A percentile compares a stretch with the other conserved stretches of the same genome.
Conservation (phyloP, 495 filamentous ascomycete species). For the Penicillium robsamsonii region DNA sequence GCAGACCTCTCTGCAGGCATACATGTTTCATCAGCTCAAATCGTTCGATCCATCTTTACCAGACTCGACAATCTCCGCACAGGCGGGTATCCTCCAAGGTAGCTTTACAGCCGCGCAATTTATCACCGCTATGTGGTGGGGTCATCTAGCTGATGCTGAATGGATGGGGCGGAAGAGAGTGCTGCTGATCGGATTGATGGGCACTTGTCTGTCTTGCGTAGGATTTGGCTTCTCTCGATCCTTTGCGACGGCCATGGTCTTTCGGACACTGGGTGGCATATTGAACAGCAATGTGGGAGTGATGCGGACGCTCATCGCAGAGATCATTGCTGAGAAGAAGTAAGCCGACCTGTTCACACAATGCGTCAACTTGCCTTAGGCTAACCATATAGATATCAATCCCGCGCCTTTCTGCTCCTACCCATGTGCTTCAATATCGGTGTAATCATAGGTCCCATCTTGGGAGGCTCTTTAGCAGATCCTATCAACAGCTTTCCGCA, state of each 20-base stretch:
- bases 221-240: constrained; percentile 77
- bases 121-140: constrained; percentile 77
- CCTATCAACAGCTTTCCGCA: constrained; percentile 62
- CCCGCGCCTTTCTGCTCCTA: constrained; percentile 73
- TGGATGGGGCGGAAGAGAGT: constrained; percentile 73
- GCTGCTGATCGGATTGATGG: constrained; percentile 69
- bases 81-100: constrained; percentile 73
- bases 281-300: constrained; percentile 83
- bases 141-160: constrained; percentile 66
- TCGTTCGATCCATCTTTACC: constrained; percentile 64
- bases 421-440: constrained; percentile 79
- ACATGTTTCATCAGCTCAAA: constrained; percentile 71
- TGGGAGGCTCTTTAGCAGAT: constrained; percentile 72
- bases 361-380: background rate
- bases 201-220: constrained; percentile 67
- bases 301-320: constrained; percentile 77
- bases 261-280: constrained; percentile 69
- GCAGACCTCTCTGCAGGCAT: constrained; percentile 71
- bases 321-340: constrained; percentile 71
- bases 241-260: constrained; percentile 66
- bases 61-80: constrained; percentile 66
- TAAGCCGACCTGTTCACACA: constrained; percentile 14
- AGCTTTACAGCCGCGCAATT: constrained; percentile 79
- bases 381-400: constrained; percentile 54
- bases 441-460: constrained; percentile 61